Evolutionary conservation across 345 rosid genomes (phyloP).

Genomic region (Lumnitzera littorea): DNA sequence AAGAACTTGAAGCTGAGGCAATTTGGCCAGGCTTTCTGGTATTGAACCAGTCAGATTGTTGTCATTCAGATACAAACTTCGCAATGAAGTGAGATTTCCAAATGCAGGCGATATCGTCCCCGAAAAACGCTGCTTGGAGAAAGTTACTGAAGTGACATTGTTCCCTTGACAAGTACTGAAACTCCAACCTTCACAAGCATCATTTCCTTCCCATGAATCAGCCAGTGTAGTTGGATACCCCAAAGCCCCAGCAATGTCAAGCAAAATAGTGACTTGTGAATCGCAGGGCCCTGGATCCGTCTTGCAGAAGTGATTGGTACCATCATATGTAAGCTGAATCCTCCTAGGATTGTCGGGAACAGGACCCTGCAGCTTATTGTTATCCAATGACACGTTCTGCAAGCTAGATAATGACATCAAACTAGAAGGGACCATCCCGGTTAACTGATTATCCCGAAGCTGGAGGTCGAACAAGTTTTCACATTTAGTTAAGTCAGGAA

Average conservation of each 20-base stretch:
- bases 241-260: constrained; percentile 55
- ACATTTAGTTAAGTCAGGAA: constrained; percentile 68
- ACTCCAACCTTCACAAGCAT: constrained; percentile 55
- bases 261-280: constrained; percentile 50
- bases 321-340: constrained; percentile 20
- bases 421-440: constrained; percentile 52
- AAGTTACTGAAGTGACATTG: constrained; percentile 34
- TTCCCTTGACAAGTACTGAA: constrained; percentile 38
- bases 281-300: constrained; percentile 30
- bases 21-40: constrained; percentile 43
- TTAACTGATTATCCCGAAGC: constrained; percentile 62
- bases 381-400: constrained; percentile 39
- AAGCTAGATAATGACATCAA: constrained; percentile 35
- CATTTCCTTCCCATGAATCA: constrained; percentile 68
- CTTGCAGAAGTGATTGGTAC: constrained; percentile 39
- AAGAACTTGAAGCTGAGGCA: constrained; percentile 40
- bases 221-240: constrained; percentile 53
- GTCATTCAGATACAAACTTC: constrained; percentile 44
- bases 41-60: constrained; percentile 54
- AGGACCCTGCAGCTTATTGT: constrained; percentile 76
- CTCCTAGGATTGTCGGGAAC: constrained; percentile 34
- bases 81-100: constrained; percentile 44
- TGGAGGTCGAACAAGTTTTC: constrained; percentile 49
- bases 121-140: constrained; percentile 36
- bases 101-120: constrained; percentile 65